phyloP scores from a whole-genome alignment of 345 rosid genomes.

The Odontarrhena argentea region DNA sequence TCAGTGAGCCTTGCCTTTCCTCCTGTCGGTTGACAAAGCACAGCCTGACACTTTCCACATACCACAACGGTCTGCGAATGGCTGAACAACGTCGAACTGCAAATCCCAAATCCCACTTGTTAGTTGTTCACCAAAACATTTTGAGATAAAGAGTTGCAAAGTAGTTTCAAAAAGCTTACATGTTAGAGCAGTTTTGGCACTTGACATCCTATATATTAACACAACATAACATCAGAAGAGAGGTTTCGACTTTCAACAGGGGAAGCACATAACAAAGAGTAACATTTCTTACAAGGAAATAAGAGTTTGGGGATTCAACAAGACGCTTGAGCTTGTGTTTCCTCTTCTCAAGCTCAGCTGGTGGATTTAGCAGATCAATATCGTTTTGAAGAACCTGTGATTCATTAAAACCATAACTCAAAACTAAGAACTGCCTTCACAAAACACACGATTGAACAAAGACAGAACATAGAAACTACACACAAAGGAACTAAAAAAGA shows the following conservation, averaged over 20 bases:
- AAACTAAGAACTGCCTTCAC: no score
- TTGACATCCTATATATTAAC: slow-evolving; percentile 49
- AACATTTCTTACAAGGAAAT: slow-evolving; percentile 53
- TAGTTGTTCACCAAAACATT: no score
- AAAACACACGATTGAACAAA: no score
- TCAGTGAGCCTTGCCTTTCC: slow-evolving; percentile 50
- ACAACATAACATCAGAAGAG: not conserved
- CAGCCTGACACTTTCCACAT: slow-evolving; percentile 42
- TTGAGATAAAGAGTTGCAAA: not conserved
- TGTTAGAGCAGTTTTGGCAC: slow-evolving; percentile 63
- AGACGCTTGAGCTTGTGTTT: slow-evolving; percentile 83
- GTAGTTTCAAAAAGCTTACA: slow-evolving; percentile 32
- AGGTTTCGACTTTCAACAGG: not conserved
- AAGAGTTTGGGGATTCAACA: slow-evolving; percentile 68
- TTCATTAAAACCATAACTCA: not conserved
- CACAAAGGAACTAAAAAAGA: no score
- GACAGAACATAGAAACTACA: not conserved
- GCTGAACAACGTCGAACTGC: slow-evolving; percentile 51
- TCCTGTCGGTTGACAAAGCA: slow-evolving; percentile 51
- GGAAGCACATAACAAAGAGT: not conserved
- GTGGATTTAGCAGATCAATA: slow-evolving; percentile 69
- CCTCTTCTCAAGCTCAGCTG: slow-evolving; percentile 70
- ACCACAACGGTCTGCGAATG: slow-evolving; percentile 45
- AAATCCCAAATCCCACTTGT: not conserved
- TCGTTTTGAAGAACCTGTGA: slow-evolving; percentile 65